Percentiles rank a stretch among this genome's conserved stretches.
These are phyloP conservation scores for Tetrapyrgos nigripes DNA, from an alignment of 1,284 basidiomycete genomes.

Conservation along the genomic window DNA sequence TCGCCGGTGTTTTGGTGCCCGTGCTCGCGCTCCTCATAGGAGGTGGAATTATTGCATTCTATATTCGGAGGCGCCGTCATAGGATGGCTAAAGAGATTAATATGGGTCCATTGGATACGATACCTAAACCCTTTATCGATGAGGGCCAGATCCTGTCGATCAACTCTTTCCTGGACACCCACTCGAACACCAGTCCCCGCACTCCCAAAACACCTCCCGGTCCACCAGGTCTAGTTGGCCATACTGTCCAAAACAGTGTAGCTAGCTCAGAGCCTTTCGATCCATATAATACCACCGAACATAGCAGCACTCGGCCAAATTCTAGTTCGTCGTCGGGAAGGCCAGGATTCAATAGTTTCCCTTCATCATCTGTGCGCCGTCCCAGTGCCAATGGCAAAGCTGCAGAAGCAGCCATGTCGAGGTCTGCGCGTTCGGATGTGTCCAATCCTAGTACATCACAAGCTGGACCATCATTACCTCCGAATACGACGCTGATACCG, in stretches of 20 bases:
- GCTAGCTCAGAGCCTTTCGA: neutral
- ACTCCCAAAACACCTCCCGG: neutral
- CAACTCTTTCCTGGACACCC: conserved; percentile 5
- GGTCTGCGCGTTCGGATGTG: neutral
- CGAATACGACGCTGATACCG: neutral
- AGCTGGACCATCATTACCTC: conserved; percentile 3
- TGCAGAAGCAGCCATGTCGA: neutral
- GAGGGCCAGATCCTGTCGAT: conserved; percentile 12
- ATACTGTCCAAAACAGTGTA: neutral
- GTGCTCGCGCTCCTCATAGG: conserved; percentile 4
- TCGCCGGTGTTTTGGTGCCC: conserved; percentile 34
- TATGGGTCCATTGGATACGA: neutral
- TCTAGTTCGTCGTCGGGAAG: conserved; percentile 3
- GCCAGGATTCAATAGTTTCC: conserved; percentile 27
- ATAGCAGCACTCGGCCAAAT: conserved; percentile 3
- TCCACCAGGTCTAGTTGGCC: neutral
- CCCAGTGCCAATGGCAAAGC: conserved; percentile 6
- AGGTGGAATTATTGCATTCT: neutral
- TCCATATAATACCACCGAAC: neutral
- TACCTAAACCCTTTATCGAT: conserved; percentile 2
- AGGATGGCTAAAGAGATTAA: neutral
- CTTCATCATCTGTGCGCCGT: conserved; percentile 21
- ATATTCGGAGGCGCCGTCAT: conserved; percentile 3
- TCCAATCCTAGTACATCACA: neutral
- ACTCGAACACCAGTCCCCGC: neutral